A percentile compares a stretch with the other conserved stretches of the same genome.
phyloP scores from a whole-genome alignment of 805 yeast genomes.

The Saccharomycopsis selenospora region DNA sequence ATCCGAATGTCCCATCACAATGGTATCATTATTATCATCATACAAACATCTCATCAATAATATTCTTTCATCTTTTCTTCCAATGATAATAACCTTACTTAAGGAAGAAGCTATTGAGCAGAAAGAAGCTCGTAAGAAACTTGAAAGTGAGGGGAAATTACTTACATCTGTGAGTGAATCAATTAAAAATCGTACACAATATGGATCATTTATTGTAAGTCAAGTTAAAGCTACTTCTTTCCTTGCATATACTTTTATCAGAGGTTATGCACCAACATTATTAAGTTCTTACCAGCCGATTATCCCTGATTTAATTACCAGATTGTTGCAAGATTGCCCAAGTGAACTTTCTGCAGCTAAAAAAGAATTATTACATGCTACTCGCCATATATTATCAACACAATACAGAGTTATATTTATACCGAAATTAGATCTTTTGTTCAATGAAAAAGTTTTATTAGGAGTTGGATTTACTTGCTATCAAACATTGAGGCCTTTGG shows the following conservation, averaged over 20 bases:
- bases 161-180: constrained; percentile 68
- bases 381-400: constrained; percentile 90
- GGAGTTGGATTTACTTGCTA: constrained; percentile 91
- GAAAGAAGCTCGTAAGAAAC: constrained; percentile 50
- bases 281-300: constrained; percentile 46
- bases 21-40: constrained; percentile 86
- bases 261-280: constrained; percentile 70
- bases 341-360: constrained; percentile 86
- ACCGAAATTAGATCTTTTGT: constrained; percentile 76
- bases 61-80: constrained; percentile 70
- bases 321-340: constrained; percentile 92
- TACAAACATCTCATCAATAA: constrained; percentile 69
- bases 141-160: constrained; percentile 48
- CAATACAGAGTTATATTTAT: constrained; percentile 75
- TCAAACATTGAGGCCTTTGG: constrained; percentile 86
- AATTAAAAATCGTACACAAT: constrained; percentile 68
- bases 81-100: constrained; percentile 69
- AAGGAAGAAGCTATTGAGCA: constrained; percentile 80
- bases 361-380: constrained; percentile 87
- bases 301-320: constrained; percentile 80
- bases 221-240: constrained; percentile 97
- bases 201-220: constrained; percentile 82
- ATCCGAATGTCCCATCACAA: constrained; percentile 94
- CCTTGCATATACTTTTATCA: constrained; percentile 81
- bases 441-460: constrained; percentile 79